Conservation (phyloP, 1,139 yeast genomes). For the Geotrichum histeridarum region DNA sequence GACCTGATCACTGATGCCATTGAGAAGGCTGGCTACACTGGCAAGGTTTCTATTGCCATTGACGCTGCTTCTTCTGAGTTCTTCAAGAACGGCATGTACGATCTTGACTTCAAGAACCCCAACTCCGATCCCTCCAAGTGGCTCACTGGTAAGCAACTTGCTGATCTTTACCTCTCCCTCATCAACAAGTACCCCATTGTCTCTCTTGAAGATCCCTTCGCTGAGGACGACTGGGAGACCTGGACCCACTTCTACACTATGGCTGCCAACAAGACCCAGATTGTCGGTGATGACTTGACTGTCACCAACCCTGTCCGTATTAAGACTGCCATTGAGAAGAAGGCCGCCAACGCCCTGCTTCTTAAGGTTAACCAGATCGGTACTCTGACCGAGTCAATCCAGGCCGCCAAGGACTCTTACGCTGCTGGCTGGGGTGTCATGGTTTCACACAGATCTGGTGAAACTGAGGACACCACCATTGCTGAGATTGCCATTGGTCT, state of each 20-base stretch:
- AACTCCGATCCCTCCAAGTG: constrained; percentile 81
- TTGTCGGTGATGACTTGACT: constrained; percentile 95
- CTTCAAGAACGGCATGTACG: constrained; percentile 93
- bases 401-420: constrained; percentile 87
- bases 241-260: constrained; percentile 79
- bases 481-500: constrained; percentile 96
- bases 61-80: constrained; percentile 97
- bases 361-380: constrained; percentile 92
- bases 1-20: constrained; percentile 86
- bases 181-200: constrained; percentile 90
- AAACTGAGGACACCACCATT: constrained; percentile 95
- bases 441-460: constrained; percentile 98
- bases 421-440: constrained; percentile 95
- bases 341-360: constrained; percentile 86
- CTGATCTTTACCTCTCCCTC: constrained; percentile 72
- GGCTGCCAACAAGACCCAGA: constrained; percentile 65
- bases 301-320: constrained; percentile 95
- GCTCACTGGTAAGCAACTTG: constrained; percentile 82
- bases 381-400: constrained; percentile 82
- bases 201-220: constrained; percentile 96
- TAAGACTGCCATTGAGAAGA: constrained; percentile 89
- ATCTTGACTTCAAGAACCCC: constrained; percentile 95
- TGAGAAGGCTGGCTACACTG: constrained; percentile 87
- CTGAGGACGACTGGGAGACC: constrained; percentile 98
- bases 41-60: constrained; percentile 81